Percentiles rank a stretch among this genome's conserved stretches.
Conservation (phyloP, 2,329 filamentous ascomycete species). For the Phyllosticta citribraziliensis region DNA sequence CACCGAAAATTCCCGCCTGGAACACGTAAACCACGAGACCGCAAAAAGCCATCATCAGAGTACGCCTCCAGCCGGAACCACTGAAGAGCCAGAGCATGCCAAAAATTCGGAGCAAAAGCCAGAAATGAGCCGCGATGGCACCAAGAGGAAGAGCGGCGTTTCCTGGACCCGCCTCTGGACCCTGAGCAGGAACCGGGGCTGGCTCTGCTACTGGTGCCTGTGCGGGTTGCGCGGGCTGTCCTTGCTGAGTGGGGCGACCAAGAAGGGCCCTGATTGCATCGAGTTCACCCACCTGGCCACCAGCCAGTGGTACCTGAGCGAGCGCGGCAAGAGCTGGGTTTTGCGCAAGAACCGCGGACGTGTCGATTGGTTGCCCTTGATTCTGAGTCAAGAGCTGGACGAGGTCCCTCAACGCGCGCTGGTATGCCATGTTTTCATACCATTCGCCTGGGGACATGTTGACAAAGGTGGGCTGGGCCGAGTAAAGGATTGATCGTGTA, state of each 20-base stretch:
- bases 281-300: not conserved
- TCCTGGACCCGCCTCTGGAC: not conserved
- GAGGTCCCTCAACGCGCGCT: slow-evolving; percentile 2
- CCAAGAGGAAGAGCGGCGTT: not conserved
- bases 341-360: not conserved
- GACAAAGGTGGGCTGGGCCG: not conserved
- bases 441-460: not conserved
- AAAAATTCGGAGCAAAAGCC: slow-evolving; percentile 46
- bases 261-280: not conserved
- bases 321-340: not conserved
- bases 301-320: not conserved
- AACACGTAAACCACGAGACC: slow-evolving; percentile 27
- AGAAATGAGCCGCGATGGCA: slow-evolving; percentile 32
- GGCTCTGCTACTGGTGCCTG: not conserved
- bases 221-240: not conserved
- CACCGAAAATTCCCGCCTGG: slow-evolving; percentile 17
- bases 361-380: not conserved
- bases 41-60: slow-evolving; percentile 22
- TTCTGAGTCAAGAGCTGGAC: not conserved
- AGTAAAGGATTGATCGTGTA: slow-evolving; percentile 24
- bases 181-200: not conserved
- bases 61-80: slow-evolving; percentile 27
- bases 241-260: not conserved
- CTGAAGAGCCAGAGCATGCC: slow-evolving; percentile 47
- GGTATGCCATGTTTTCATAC: slow-evolving; percentile 3